A percentile compares a stretch with the other conserved stretches of the same genome.
Conservation (phyloP, 345 rosid genomes). For the Eutrema heterophyllum region DNA sequence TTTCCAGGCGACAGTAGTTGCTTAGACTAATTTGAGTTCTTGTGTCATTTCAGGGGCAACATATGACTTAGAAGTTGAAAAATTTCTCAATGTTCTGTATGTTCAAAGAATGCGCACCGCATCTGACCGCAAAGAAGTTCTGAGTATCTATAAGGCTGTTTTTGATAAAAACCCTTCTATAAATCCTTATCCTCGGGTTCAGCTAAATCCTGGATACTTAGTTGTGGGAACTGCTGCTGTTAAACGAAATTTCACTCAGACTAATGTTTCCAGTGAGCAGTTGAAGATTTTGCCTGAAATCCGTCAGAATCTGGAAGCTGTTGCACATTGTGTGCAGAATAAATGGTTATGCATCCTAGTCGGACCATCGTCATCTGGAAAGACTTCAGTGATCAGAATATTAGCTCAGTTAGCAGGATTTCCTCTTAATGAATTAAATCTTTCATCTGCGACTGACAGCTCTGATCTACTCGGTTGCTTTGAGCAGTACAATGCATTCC, state of each 20-base stretch:
- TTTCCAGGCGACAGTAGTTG: not conserved
- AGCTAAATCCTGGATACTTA: conserved; percentile 51
- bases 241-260: conserved; percentile 46
- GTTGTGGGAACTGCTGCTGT: conserved; percentile 64
- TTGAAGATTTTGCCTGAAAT: conserved; percentile 70
- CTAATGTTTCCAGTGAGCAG: conserved; percentile 37
- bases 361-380: conserved; percentile 88
- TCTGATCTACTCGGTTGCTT: conserved; percentile 95
- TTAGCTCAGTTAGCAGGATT: conserved; percentile 81
- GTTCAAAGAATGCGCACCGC: conserved; percentile 93
- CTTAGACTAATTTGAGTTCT: conserved; percentile 15
- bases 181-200: conserved; percentile 81
- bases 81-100: conserved; percentile 75
- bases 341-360: conserved; percentile 87
- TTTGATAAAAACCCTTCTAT: conserved; percentile 59
- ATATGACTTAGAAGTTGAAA: conserved; percentile 33
- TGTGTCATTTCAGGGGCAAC: conserved; percentile 41
- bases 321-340: conserved; percentile 62
- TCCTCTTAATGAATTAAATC: conserved; percentile 68
- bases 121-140: conserved; percentile 72
- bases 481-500: conserved; percentile 87
- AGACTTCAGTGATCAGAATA: conserved; percentile 81
- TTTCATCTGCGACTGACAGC: conserved; percentile 88
- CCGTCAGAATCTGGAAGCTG: conserved; percentile 85
- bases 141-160: conserved; percentile 60